Conservation (phyloP, 2,329 filamentous ascomycete genomes). For the Coniochaeta sp. region DNA sequence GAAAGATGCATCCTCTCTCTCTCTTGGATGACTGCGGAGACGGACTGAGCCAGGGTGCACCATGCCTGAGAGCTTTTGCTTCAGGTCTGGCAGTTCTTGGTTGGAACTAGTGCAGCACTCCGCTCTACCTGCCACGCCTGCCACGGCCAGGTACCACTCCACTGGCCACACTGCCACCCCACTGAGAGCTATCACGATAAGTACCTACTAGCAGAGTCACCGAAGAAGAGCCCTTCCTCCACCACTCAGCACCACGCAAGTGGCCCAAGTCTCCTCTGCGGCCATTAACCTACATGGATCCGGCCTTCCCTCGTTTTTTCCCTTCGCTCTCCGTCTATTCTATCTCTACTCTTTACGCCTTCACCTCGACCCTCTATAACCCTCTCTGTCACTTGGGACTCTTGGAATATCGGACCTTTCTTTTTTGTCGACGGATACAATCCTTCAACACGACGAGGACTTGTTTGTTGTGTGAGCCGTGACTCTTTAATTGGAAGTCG, state of each 20-base stretch:
- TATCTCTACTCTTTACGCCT: neutral
- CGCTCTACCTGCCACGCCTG: neutral
- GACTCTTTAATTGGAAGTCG: conserved; percentile 11
- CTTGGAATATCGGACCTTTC: neutral
- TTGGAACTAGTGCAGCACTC: too few relatives aligned
- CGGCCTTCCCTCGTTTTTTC: neutral
- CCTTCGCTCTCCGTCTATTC: neutral
- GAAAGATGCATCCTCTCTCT: neutral
- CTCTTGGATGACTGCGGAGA: neutral
- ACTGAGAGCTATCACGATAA: neutral
- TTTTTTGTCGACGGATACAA: neutral
- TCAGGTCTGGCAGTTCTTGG: neutral
- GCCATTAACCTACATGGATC: conserved; percentile 1
- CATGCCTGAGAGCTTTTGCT: neutral
- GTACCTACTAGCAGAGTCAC: neutral
- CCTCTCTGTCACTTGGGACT: neutral
- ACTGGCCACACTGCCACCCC: too few relatives aligned
- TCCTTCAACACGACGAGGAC: neutral
- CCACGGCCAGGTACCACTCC: neutral
- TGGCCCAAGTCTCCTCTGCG: neutral
- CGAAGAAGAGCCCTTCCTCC: neutral
- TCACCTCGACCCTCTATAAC: neutral
- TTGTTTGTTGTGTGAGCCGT: neutral
- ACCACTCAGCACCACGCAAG: neutral
- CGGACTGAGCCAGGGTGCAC: neutral